Conservation (phyloP, 768 basidiomycete genomes). For the Cantharellus cinnabarinus region DNA sequence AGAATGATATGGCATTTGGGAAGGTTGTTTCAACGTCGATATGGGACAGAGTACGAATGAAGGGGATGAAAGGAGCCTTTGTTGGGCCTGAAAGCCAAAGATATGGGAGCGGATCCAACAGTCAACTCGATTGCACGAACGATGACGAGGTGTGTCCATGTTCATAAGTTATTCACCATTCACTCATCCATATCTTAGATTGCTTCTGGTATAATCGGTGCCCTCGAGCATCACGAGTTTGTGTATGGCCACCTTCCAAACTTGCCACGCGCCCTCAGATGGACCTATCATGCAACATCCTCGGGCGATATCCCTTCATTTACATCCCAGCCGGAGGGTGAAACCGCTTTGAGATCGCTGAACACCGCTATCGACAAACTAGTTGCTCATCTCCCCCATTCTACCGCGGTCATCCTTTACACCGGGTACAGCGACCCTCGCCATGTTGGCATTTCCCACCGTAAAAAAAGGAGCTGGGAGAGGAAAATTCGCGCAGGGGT, state of each 20-base stretch:
- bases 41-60: slow-evolving; percentile 70
- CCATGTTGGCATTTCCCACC: slow-evolving; percentile 50
- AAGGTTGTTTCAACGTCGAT: slow-evolving; percentile 54
- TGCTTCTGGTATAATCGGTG: slow-evolving; percentile 3
- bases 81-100: neutral
- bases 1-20: slow-evolving; percentile 55
- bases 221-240: slow-evolving; percentile 39
- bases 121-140: slow-evolving; percentile 46
- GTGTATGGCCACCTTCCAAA: slow-evolving; percentile 68
- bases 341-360: slow-evolving; percentile 26
- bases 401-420: slow-evolving; percentile 68
- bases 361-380: slow-evolving; percentile 40
- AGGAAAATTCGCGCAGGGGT: slow-evolving; percentile 15
- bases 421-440: slow-evolving; percentile 82
- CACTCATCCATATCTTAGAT: neutral
- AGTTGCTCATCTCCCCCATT: slow-evolving; percentile 48
- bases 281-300: slow-evolving; percentile 26
- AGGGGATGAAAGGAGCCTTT: slow-evolving; percentile 19
- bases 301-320: slow-evolving; percentile 12
- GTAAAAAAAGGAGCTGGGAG: slow-evolving; percentile 55
- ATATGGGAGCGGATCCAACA: slow-evolving; percentile 36
- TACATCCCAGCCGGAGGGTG: slow-evolving; percentile 16
- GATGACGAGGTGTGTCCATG: slow-evolving; percentile 44
- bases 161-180: neutral
- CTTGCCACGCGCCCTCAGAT: slow-evolving; percentile 61